These are phyloP conservation scores for Cyberlindnera xishuangbannaensis DNA, from an alignment of 805 yeast genomes.

Conservation along the genomic window DNA sequence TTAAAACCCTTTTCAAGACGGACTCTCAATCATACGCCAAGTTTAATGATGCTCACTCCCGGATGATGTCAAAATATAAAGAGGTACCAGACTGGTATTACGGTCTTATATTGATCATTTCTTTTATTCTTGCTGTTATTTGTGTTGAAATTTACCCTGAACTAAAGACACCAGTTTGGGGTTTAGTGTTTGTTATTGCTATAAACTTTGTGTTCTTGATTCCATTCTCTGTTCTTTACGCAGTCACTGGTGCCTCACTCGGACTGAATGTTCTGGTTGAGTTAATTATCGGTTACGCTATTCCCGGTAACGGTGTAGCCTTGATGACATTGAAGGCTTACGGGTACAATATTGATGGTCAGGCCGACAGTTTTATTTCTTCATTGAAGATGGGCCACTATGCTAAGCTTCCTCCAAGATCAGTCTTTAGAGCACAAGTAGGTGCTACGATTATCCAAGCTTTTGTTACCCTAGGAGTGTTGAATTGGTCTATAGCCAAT, in stretches of 20 bases:
- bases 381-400: slow-evolving; percentile 41
- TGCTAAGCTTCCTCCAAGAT: slow-evolving; percentile 51
- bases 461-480: slow-evolving; percentile 26
- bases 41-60: slow-evolving; percentile 40
- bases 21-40: slow-evolving; percentile 5
- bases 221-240: slow-evolving; percentile 41
- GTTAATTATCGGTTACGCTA: slow-evolving; percentile 50
- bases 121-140: slow-evolving; percentile 39
- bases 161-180: slow-evolving; percentile 55
- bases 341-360: slow-evolving; percentile 57
- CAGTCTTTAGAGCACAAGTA: slow-evolving; percentile 45
- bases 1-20: not conserved
- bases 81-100: slow-evolving; percentile 55
- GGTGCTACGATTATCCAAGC: slow-evolving; percentile 28
- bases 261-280: slow-evolving; percentile 52
- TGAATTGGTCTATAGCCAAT: slow-evolving; percentile 31
- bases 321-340: slow-evolving; percentile 45
- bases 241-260: slow-evolving; percentile 42
- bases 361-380: slow-evolving; percentile 56
- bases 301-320: slow-evolving; percentile 46
- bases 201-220: slow-evolving; percentile 45
- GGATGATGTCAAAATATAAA: slow-evolving; percentile 49
- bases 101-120: slow-evolving; percentile 35
- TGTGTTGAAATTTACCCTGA: slow-evolving; percentile 40
- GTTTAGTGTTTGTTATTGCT: slow-evolving; percentile 46